Evolutionary conservation across 331 rosid species (phyloP), one percentile per base, ranked within the genome.

Genomic region (Malus hybrid): DNA sequence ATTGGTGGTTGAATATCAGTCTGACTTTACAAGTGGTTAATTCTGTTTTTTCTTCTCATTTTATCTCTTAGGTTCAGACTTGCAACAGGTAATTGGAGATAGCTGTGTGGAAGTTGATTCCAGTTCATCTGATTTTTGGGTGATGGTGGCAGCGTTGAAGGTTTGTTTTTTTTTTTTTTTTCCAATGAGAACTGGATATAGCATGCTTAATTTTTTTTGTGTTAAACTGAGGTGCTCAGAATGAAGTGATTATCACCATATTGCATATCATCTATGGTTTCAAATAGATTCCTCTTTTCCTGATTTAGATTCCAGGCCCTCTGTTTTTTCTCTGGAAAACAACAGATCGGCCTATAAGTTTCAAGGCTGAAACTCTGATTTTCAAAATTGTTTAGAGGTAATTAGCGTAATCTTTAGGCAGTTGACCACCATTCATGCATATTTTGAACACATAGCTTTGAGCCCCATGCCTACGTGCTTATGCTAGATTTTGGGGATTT

Each of bases 111-210:
- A 94, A 81, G 89, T 92, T 81, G 89, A 87, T 73, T 83, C 91
- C 48, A 86, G 66, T 78, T 94, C 97, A 32, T 91, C 95, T 22
- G 91, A 91, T 76, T 94, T 91, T 90, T 94, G 99, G 99, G 89
- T 91, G 76, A 78, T 94, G 91, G 92, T 94, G 79, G 95, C 96
- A 79, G 96, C 99, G 48, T 81, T 94, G 76, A 94, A 91, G 97
- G 98, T 93, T 77, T 36, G 90, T 59, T 75, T 44, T 48, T 60
- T 73, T 28, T 28, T 1, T 31, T 28, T 48, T 29, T 29, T 9
- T 39, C 1, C 46, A 12, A 3, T 42, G 74, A 50, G 73, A 69
- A 76, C 39, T 18, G 60, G 74, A 50, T 74, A 31, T 31, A 4
- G 4, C 4, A 31, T 31, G 32, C 32, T 31, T 31, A 31, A 31